These are phyloP conservation scores for Pichia sp. DNA, from an alignment of 1,139 yeast genomes.

Conservation along the genomic window DNA sequence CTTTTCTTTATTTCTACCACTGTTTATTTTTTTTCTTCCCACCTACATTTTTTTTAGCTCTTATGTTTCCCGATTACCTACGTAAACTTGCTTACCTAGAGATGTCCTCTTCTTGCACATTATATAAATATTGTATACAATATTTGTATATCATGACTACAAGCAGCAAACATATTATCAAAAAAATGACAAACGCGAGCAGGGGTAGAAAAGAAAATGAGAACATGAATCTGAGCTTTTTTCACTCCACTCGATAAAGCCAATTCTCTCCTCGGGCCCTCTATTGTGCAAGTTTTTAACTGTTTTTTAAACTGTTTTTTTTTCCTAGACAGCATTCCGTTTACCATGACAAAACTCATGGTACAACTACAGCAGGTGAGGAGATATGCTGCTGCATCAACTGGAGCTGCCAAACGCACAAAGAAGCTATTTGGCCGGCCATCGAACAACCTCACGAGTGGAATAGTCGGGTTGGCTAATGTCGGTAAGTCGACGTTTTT, in stretches of 20 bases:
- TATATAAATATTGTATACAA: neutral
- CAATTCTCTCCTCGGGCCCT: neutral
- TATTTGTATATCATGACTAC: neutral
- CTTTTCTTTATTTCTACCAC: neutral
- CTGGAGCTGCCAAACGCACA: neutral
- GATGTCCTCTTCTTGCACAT: neutral
- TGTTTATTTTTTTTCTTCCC: neutral
- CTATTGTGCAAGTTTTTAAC: neutral
- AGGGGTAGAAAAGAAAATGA: neutral
- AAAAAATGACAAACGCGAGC: too few species aligned
- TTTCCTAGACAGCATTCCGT: neutral
- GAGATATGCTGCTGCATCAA: constrained; percentile 4
- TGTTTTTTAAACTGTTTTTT: too few species aligned
- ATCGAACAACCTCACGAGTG: constrained; percentile 93
- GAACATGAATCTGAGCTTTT: neutral
- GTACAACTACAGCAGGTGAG: constrained; percentile 6
- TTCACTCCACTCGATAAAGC: neutral
- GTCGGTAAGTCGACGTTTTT: constrained; percentile 93
- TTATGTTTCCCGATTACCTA: neutral
- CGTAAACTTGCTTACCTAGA: neutral
- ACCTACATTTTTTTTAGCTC: neutral
- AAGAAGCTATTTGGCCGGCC: constrained; percentile 95
- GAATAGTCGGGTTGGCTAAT: constrained; percentile 95
- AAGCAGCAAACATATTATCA: neutral
- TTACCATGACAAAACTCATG: neutral